Evolutionary conservation across 2,329 filamentous ascomycete species (phyloP).

Genomic region (Calonectria ilicicola): DNA sequence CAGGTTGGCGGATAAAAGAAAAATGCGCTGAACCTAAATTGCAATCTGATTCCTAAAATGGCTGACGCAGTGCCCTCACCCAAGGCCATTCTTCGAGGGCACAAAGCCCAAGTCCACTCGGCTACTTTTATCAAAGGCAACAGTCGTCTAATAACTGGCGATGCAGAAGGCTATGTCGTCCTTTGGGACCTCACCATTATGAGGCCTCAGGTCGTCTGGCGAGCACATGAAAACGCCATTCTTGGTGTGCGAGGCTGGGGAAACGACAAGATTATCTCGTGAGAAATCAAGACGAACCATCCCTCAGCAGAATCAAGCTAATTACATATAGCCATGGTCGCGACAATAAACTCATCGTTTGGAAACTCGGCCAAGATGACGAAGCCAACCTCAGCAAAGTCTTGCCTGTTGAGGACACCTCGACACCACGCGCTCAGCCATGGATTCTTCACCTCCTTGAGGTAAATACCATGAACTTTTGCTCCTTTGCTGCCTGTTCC

Average conservation of each 20-base stretch:
- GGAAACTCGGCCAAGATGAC: constrained; percentile 75
- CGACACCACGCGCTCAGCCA: constrained; percentile 69
- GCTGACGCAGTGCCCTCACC: constrained; percentile 51
- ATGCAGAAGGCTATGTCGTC: constrained; percentile 90
- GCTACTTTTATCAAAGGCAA: constrained; percentile 80
- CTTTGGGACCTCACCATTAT: constrained; percentile 88
- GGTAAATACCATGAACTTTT: constrained; percentile 97
- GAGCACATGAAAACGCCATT: constrained; percentile 82
- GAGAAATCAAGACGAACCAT: constrained; percentile 47
- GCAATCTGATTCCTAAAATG: constrained; percentile 37
- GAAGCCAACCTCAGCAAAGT: constrained; percentile 74
- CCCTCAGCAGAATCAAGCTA: background rate
- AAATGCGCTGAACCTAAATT: background rate
- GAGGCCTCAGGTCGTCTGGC: constrained; percentile 87
- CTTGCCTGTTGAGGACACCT: constrained; percentile 76
- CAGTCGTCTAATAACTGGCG: constrained; percentile 83
- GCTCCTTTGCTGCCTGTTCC: constrained; percentile 78
- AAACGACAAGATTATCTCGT: constrained; percentile 84
- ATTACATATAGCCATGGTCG: constrained; percentile 79
- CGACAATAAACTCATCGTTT: constrained; percentile 87
- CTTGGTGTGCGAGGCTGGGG: constrained; percentile 81
- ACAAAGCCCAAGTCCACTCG: constrained; percentile 83
- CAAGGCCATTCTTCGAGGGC: constrained; percentile 82
- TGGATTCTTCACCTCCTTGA: constrained; percentile 88
- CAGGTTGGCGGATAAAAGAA: background rate